Base-by-base conservation (phyloP, 805 yeast genomes). In the Cyberlindnera lachancei region DNA sequence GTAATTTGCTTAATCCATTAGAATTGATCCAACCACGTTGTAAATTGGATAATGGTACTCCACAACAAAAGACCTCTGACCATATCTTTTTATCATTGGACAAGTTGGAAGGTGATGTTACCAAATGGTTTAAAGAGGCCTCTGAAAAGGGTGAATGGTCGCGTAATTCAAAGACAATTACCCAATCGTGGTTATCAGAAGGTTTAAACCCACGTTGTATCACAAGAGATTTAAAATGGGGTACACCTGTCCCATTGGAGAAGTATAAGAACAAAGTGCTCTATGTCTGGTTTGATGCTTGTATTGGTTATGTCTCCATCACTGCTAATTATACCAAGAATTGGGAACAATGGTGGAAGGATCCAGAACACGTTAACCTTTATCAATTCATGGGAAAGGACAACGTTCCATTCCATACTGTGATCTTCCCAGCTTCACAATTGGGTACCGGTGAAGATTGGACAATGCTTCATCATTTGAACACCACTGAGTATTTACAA, bases 311-410 rank as follows among this genome's bases (percentile, higher is more conserved):
- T 58, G 77, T 88, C 37, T 86, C 96, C 31, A 92, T 92, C 53
- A 92, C 99, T 18, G 96, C 97, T 17, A 82, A 81, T 58, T 94
- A 90, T 63, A 77, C 86, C 13, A 58, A 69, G 26, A 63, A 64
- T 27, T 90, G 97, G 97, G 63, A 70, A 50, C 55, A 74, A 47
- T 90, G 98, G 98, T 92, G 99, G 99, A 75, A 74, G 49, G 68
- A 82, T 53, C 94, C 95, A n/a, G 86, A 87, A 33, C 58, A 87
- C 41, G 96, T 92, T 42, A 63, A 82, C 44, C 66, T 92, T 45
- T 86, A 84, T 58, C 99, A 92, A 66, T 92, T 92, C 59, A 92
- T 92, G 99, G 99, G 99, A 61, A 92, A 92, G 59, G 99, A 92
- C 61, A 92, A 92, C 55, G 96, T 88, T 50, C 96, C 97, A 20